A percentile compares a stretch with the other conserved stretches of the same genome.
Conservation (phyloP, 2,329 filamentous ascomycete species). For the Verticillium albo-atrum region DNA sequence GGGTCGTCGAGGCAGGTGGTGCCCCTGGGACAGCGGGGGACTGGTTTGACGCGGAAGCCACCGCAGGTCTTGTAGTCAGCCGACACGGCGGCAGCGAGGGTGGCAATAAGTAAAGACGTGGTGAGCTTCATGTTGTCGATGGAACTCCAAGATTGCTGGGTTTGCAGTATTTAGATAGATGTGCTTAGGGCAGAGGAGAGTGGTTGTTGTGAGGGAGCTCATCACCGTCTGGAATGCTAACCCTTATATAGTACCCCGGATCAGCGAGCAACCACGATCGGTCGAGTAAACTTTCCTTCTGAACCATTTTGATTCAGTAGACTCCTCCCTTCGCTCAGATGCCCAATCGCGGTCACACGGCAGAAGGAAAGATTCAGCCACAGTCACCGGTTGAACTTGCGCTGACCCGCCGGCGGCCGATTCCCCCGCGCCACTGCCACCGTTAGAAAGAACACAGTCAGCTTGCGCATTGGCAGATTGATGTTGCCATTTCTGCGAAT, state of each 20-base stretch:
- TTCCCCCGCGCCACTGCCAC: background rate
- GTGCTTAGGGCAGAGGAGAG: background rate
- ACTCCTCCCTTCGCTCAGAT: background rate
- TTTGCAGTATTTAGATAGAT: background rate
- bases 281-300: background rate
- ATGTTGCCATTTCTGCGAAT: background rate
- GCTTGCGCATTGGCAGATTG: background rate
- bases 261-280: background rate
- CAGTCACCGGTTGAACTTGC: background rate
- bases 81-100: slow-evolving; percentile 9
- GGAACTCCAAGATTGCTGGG: background rate
- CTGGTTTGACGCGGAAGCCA: slow-evolving; percentile 19
- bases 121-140: slow-evolving; percentile 8
- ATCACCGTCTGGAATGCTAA: background rate
- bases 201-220: background rate
- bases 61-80: slow-evolving; percentile 25
- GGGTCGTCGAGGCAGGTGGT: slow-evolving; percentile 28
- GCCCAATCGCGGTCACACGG: background rate
- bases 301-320: background rate
- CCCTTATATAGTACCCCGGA: background rate
- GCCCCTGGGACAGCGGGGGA: slow-evolving; percentile 15
- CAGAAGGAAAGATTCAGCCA: background rate
- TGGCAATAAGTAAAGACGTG: slow-evolving; percentile 12
- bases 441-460: background rate
- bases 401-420: background rate